Evolutionary conservation across 2,329 filamentous ascomycete species (phyloP).

Genomic region (Trichophyton verrucosum): DNA sequence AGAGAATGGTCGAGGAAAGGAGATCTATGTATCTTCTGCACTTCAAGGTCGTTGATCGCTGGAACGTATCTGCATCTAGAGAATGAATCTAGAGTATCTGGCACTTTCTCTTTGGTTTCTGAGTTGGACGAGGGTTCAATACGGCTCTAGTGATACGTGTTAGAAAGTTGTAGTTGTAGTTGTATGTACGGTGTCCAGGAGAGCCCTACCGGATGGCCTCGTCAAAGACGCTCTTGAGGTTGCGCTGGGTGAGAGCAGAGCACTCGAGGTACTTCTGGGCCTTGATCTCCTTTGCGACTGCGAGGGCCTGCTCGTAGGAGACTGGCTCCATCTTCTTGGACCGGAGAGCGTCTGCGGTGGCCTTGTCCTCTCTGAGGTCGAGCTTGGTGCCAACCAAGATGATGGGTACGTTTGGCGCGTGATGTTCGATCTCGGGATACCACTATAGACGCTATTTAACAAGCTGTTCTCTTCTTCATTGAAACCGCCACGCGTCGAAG

Average conservation of each 20-base stretch:
- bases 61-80: not conserved
- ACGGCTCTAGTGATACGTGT: conserved; percentile 28
- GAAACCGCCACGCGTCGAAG: not conserved
- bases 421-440: conserved; percentile 95
- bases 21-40: conserved; percentile 2
- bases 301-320: conserved; percentile 79
- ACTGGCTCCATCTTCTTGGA: conserved; percentile 97
- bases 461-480: not conserved
- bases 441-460: conserved; percentile 46
- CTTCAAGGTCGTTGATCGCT: not conserved
- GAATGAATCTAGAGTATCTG: conserved; percentile 6
- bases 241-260: conserved; percentile 89
- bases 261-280: conserved; percentile 98
- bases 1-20: not conserved
- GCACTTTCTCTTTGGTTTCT: conserved; percentile 34
- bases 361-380: conserved; percentile 79
- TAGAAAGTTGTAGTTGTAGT: not conserved
- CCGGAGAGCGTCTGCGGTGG: conserved; percentile 67
- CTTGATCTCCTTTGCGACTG: conserved; percentile 84
- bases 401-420: conserved; percentile 88
- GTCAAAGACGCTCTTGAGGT: conserved; percentile 97
- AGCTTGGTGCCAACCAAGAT: conserved; percentile 96
- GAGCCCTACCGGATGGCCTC: conserved; percentile 80
- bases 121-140: conserved; percentile 35
- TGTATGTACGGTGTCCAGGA: not conserved